Conservation (phyloP, 129 eudicot genomes). For the Saussurea involucrata region DNA sequence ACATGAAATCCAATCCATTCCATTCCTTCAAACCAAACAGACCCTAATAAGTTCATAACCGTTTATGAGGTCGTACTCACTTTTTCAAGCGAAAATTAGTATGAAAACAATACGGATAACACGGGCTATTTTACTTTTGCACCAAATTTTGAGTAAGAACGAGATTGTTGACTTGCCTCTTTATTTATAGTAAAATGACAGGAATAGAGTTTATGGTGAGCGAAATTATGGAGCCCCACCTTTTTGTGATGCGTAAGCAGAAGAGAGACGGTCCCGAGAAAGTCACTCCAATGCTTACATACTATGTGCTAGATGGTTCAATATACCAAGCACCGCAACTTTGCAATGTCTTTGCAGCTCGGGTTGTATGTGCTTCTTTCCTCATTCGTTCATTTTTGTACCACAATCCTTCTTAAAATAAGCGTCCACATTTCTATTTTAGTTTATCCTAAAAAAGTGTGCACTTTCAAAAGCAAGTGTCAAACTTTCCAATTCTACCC, state of each 20-base stretch:
- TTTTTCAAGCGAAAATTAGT: background rate
- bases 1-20: background rate
- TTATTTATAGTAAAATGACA: constrained; percentile 14
- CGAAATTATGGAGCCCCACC: constrained; percentile 69
- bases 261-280: constrained; percentile 86
- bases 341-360: constrained; percentile 87
- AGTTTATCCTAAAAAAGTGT: background rate
- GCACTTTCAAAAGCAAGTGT: background rate
- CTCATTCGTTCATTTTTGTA: background rate
- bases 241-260: constrained; percentile 86
- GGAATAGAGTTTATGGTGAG: constrained; percentile 6
- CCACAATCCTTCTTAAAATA: background rate
- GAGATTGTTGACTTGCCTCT: background rate
- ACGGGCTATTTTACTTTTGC: background rate
- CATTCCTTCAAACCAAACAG: background rate
- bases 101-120: background rate
- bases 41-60: background rate
- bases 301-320: constrained; percentile 91
- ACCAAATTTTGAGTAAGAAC: background rate
- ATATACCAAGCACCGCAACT: constrained; percentile 98
- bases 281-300: constrained; percentile 86
- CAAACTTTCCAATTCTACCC: background rate
- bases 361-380: constrained; percentile 60
- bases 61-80: background rate
- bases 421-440: background rate